Evolutionary conservation across 305 asterid genomes (phyloP).

Genomic region (Solanum hybrid): DNA sequence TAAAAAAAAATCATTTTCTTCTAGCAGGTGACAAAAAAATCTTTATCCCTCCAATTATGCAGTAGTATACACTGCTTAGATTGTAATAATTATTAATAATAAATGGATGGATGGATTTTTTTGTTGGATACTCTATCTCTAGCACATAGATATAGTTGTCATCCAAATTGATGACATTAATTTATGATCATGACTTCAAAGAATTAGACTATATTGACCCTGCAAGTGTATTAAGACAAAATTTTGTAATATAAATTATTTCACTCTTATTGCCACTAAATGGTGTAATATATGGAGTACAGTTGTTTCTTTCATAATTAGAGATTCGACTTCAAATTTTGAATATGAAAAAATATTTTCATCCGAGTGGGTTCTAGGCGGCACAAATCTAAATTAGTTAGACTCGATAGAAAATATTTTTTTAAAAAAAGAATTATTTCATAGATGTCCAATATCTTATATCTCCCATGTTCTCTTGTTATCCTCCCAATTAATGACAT

Average conservation of each 20-base stretch:
- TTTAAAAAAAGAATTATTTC: no score
- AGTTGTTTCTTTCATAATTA: no score
- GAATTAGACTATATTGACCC: neutral
- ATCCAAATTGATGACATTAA: neutral
- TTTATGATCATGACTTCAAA: neutral
- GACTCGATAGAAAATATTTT: rapidly evolving
- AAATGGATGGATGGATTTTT: neutral
- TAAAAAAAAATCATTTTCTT: neutral
- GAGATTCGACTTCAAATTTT: no score
- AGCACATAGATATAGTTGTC: neutral
- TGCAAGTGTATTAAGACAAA: neutral
- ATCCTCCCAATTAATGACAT: no score
- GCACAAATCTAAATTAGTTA: no score
- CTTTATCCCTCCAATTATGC: neutral
- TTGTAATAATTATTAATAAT: neutral
- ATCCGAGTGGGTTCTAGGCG: no score
- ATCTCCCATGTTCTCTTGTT: no score
- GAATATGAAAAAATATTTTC: no score
- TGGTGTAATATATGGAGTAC: no score
- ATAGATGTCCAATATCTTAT: neutral
- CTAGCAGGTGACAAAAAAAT: neutral
- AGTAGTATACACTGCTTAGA: neutral
- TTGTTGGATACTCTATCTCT: neutral
- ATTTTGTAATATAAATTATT: no score
- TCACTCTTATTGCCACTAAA: neutral